Evolutionary conservation across 2,329 filamentous ascomycete genomes (phyloP).

Genomic region (Sordariomycetes sp.): DNA sequence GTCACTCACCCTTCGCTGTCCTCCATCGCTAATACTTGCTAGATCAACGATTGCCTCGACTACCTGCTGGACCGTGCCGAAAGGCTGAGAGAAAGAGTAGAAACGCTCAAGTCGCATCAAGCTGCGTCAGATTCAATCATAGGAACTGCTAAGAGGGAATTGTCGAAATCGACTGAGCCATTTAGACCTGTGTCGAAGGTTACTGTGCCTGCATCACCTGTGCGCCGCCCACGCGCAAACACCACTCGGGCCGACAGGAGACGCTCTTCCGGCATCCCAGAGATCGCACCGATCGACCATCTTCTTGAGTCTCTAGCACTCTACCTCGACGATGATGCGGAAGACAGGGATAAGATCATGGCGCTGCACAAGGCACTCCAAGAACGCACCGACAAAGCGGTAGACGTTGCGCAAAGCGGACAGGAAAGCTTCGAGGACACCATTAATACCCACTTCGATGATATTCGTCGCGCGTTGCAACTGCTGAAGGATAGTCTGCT

Average conservation of each 20-base stretch:
- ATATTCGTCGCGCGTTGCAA: conserved; percentile 37
- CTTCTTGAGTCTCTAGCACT: conserved; percentile 40
- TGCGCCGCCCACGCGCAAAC: conserved; percentile 21
- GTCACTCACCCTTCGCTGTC: conserved; percentile 9
- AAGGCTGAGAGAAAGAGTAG: conserved; percentile 29
- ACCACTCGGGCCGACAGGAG: conserved; percentile 15
- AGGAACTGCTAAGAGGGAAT: conserved; percentile 32
- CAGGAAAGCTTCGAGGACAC: conserved; percentile 41
- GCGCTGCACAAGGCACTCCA: conserved; percentile 23
- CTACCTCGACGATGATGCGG: conserved; percentile 20
- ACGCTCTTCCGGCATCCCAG: conserved; percentile 24
- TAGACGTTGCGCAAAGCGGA: conserved; percentile 31
- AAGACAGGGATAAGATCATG: conserved; percentile 14
- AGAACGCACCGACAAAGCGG: conserved; percentile 31
- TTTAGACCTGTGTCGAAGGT: conserved; percentile 12
- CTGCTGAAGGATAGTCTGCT: conserved; percentile 41
- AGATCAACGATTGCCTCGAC: conserved; percentile 44
- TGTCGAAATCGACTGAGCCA: conserved; percentile 17
- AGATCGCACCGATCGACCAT: conserved; percentile 32
- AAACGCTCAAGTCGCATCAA: conserved; percentile 37
- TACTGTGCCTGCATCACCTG: conserved; percentile 21
- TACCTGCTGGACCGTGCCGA: conserved; percentile 39
- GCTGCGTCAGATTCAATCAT: conserved; percentile 26
- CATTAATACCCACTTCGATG: conserved; percentile 31
- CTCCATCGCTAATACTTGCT: not conserved